phyloP scores from a whole-genome alignment of 768 basidiomycete species.

The Exidia glandulosa region DNA sequence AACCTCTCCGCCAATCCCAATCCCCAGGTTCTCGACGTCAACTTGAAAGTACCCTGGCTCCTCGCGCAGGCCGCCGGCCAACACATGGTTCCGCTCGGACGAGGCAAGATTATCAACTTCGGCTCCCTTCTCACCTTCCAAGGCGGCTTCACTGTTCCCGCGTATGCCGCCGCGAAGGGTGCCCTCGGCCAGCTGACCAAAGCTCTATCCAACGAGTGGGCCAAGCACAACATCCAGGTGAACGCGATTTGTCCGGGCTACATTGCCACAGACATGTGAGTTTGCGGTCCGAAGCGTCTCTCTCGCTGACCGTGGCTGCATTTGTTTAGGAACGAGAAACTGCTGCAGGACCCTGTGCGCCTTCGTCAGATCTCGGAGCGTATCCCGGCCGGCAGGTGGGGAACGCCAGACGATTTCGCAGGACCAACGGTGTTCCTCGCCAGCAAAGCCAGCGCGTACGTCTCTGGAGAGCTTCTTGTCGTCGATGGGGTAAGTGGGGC shows the following conservation, averaged over 20 bases:
- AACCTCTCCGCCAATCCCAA: too few species aligned
- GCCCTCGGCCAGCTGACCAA: conserved; percentile 79
- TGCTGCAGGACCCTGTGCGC: conserved; percentile 54
- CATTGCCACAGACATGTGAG: conserved; percentile 79
- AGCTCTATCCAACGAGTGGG: conserved; percentile 91
- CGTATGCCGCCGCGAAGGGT: conserved; percentile 87
- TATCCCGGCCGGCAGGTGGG: conserved; percentile 66
- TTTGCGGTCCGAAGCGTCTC: too few species aligned
- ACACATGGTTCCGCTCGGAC: conserved; percentile 66
- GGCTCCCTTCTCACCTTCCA: conserved; percentile 50
- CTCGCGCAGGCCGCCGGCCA: conserved; percentile 77
- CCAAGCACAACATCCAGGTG: conserved; percentile 75
- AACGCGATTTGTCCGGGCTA: conserved; percentile 86
- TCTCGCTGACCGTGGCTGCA: too few species aligned
- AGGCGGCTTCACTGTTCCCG: conserved; percentile 66
- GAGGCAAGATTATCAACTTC: conserved; percentile 67
- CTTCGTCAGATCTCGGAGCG: conserved; percentile 62
- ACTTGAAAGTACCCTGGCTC: conserved; percentile 80
- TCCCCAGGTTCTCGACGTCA: conserved; percentile 75
- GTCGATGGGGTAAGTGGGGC: conserved; percentile 53
- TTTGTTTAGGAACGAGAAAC: conserved; percentile 58
- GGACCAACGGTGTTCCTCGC: conserved; percentile 63
- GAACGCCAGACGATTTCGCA: conserved; percentile 60
- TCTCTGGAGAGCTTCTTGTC: conserved; percentile 58
- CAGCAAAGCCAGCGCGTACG: conserved; percentile 55